Base-by-base conservation (phyloP, 352 stramenopile species). In the Globisporangium paddicum region DNA sequence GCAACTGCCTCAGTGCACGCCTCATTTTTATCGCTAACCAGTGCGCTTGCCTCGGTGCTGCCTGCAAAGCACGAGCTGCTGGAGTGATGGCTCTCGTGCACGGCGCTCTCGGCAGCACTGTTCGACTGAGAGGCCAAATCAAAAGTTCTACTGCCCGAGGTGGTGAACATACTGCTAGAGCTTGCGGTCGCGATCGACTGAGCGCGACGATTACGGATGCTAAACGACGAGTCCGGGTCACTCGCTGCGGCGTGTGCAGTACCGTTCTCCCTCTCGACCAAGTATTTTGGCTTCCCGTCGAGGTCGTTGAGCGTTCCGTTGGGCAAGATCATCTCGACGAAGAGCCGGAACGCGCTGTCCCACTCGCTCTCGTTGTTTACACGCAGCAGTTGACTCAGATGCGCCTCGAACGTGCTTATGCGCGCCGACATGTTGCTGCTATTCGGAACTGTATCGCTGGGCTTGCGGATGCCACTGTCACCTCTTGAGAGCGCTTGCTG, bases 271-370 rank as follows among this genome's bases (percentile, higher is more conserved):
- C 47, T 32, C 5, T 42, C 47, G 18, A 6, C 14, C 47, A 10
- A 28, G 11, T 23, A n/a, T 38, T 35, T 55, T 14, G 49, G 58
- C 18, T 47, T 59, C 30, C 58, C 52, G 28, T 66, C 60, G 5
- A 66, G 45, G 11, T 66, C 60, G 21, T 64, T 58, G 48, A 79
- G 64, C n/a, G 59, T 76, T 5, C 73, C 73, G 25, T 72, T 76
- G 0, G 74, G 68, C 3, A 76, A 49, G 9, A 85, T 52, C 62
- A 85, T 55, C 53, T 85, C 70, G 49, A 79, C 67, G 37, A 87
- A 82, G 19, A 79, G 60, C 3, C 55, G 67, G 32, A 84, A 87
- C 0, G 74, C 67, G 14, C 72, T 62, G 19, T 71, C 63, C 74
- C 77, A 87, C 26, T 75, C 67, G 11, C 35, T 35, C 37, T 68